Percentiles rank a stretch among this genome's conserved stretches.
Conservation (phyloP, 2,329 filamentous ascomycete species). For the Alternaria infectoria region DNA sequence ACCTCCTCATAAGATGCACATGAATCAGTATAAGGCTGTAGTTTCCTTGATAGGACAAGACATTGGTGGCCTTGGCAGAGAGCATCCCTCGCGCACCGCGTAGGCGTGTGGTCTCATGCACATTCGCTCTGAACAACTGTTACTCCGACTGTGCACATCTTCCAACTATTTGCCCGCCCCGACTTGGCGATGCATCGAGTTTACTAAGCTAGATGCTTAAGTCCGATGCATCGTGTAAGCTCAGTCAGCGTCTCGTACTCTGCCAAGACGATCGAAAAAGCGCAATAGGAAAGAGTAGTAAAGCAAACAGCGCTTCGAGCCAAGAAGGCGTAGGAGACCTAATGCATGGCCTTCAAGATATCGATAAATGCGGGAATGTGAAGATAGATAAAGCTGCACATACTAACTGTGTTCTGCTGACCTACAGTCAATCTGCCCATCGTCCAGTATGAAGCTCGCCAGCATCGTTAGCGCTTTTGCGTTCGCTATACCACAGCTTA, state of each 20-base stretch:
- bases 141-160: neutral
- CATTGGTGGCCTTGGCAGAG: too few species aligned
- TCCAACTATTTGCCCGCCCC: neutral
- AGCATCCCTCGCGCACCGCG: accelerated
- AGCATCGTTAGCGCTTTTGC: neutral
- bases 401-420: neutral
- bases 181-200: neutral
- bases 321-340: neutral
- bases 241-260: neutral
- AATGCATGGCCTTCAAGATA: neutral
- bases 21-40: too few species aligned
- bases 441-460: neutral
- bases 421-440: accelerated
- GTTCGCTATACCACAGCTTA: neutral
- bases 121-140: neutral
- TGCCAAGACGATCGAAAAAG: neutral
- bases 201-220: neutral
- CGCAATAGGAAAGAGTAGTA: neutral
- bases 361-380: accelerated
- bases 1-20: too few species aligned
- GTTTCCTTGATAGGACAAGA: too few species aligned
- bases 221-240: neutral
- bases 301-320: neutral
- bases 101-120: too few species aligned
- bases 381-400: neutral